These are phyloP conservation scores for Atalantia buxifolia DNA, from an alignment of 345 rosid genomes.

Conservation along the genomic window DNA sequence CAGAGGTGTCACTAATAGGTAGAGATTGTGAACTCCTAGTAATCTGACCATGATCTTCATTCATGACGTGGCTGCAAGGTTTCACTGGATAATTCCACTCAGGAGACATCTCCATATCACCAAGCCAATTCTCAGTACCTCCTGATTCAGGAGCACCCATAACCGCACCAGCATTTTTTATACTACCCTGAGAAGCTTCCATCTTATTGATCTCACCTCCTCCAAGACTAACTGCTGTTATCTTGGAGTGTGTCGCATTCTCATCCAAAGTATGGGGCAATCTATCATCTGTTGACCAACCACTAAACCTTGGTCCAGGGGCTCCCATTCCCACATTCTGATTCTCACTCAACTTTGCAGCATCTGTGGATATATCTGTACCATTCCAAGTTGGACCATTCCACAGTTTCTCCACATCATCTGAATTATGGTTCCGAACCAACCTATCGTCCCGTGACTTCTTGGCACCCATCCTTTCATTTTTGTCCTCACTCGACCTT, in stretches of 20 bases:
- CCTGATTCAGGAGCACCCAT: slow-evolving; percentile 35
- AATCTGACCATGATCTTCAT: slow-evolving; percentile 30
- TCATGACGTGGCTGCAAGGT: slow-evolving; percentile 31
- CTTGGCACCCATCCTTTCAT: slow-evolving; percentile 23
- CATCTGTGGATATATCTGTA: slow-evolving; percentile 17
- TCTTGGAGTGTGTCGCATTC: slow-evolving; percentile 21
- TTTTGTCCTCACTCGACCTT: slow-evolving; percentile 29
- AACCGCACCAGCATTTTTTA: slow-evolving; percentile 25
- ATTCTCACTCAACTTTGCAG: slow-evolving; percentile 30
- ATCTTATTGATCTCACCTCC: slow-evolving; percentile 24
- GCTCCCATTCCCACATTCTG: slow-evolving; percentile 27
- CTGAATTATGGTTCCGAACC: slow-evolving; percentile 30
- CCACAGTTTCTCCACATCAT: slow-evolving; percentile 28
- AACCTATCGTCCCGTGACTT: slow-evolving; percentile 40
- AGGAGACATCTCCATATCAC: slow-evolving; percentile 78
- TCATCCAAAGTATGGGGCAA: slow-evolving; percentile 30
- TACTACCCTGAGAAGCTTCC: slow-evolving; percentile 25
- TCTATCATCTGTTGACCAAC: slow-evolving; percentile 34
- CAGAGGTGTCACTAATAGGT: slow-evolving; percentile 20
- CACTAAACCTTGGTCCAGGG: slow-evolving; percentile 27
- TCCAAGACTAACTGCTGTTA: slow-evolving; percentile 13
- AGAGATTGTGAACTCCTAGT: slow-evolving; percentile 31
- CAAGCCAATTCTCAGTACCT: slow-evolving; percentile 47
- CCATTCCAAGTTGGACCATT: slow-evolving; percentile 18
- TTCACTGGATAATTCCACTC: slow-evolving; percentile 64